Evolutionary conservation across 257 asterid genomes (phyloP), one percentile per base, ranked within the genome.

Genomic region (Datura wrightii): DNA sequence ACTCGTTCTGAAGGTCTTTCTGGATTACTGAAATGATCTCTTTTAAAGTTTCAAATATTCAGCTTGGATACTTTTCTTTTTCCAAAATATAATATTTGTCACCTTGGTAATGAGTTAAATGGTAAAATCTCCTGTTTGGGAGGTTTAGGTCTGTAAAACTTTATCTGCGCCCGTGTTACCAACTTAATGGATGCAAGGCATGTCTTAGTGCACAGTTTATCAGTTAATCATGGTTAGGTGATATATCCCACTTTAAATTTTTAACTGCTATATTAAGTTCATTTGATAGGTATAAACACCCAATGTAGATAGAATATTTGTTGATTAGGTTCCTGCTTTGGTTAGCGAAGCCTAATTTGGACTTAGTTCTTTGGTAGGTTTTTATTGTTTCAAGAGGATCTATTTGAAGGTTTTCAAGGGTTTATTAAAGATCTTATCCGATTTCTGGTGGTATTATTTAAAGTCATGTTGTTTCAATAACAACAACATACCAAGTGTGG

Each of bases 311-410:
- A 34, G 34, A 13, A 13, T 66, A 8, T 24, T 24, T 18, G 37
- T 66, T 66, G 48, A 66, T 66, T 66, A 18, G 74, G 74, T 66
- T 66, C 13, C 8, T 66, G 48, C 14, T 36, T 37, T 66, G 74
- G 48, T 66, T 44, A 10, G 9, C 31, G 34, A 71, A 71, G 18
- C 56, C 44, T 44, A 71, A 44, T 46, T 71, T 71, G 79, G 79
- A 71, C 54, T 4, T 2, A 71, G 55, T 65, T 34, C 72, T 65
- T 65, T 65, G 72, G 31, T 24, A 24, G 31, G 31, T 0, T 24
- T 24, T 24, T 24, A 24, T 24, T 24, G 1, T 24, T 24, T 24
- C 31, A 24, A 24, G 31, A 24, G 31, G 31, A 24, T 24, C 31
- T 24, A 24, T 24, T 24, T 24, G 31, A 24, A 24, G 31, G 31